Base-by-base conservation (phyloP, 495 filamentous ascomycete genomes). In the Talaromyces thailandensis region DNA sequence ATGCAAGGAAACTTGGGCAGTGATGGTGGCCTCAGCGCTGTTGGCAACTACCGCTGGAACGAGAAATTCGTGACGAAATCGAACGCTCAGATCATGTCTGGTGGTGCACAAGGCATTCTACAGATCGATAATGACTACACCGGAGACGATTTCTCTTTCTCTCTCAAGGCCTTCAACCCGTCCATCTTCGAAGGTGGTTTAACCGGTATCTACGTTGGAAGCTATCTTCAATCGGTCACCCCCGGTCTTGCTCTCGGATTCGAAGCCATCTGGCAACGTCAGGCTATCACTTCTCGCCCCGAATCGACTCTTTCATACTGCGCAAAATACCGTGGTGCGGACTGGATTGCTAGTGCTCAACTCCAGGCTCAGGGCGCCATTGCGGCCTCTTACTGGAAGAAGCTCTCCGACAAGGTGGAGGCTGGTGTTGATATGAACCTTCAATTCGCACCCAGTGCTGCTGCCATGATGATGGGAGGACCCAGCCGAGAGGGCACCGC, bases 1-100 rank as follows among this genome's bases (percentile, higher is more conserved):
- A 84, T 95, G 71, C 95, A 99, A 86, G 94, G 90, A 62, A 96
- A 88, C 71, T 72, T 97, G 72, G 95, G 96, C 73, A 96, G 92
- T 68, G 89, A 93, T 65, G 89, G 92, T 31, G 79, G 85, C 58
- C 82, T 98, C 62, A 85, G 84, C 48, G 90, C 89, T 55, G 85
- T 92, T 65, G 88, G 90, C 76, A 97, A 99, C 81, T 94, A 89
- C 74, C 87, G 93, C 66, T 95, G 91, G 90, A 86, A 73, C 66
- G 76, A 81, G 55, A 76, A 84, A 35, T 76, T 96, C 56, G 84
- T 92, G 64, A 88, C 91, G 69, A 97, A 97, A 80, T 83, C 88
- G 64, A 88, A 90, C 64, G 83, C 90, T 62, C 89, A 94, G 75
- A 84, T 97, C 68, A 81, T 89, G 65, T 81, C 85, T 40, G 82